Evolutionary conservation across 441 rosid genomes (phyloP), one percentile per base, ranked within the genome.

Genomic region (Aleurites moluccanus): DNA sequence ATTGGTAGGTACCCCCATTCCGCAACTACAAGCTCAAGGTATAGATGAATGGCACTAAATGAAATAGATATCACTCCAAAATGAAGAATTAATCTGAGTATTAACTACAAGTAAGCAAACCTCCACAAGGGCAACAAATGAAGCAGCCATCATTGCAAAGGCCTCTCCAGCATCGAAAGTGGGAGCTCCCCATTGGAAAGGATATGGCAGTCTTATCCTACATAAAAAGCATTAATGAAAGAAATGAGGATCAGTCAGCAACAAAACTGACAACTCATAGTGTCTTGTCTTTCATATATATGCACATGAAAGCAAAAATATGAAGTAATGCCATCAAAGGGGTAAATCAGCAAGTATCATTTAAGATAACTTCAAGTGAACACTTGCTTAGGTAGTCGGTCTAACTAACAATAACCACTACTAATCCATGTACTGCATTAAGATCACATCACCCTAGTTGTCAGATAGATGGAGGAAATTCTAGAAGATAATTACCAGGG

Each of bases 121-220:
- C 97, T 95, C 99, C 49, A 92, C 94, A 64, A 92, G 94, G 40
- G 98, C 92, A 80, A 91, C 99, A 81, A 95, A 90, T 28, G 98
- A 87, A 78, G 98, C 86, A 89, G 88, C 86, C 99, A 95, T 92
- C 99, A 95, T 95, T 52, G 97, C 97, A 83, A 94, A 94, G 72
- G 96, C 94, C 83, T 94, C 97, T 52, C 99, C 97, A 74, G 99
- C 99, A 84, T 92, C 96, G 80, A 94, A 94, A 47, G 96, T 80
- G 68, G 99, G 99, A 21, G 97, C 87, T 77, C 99, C 99, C 99
- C 99, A 94, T 75, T 94, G 97, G 76, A 94, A 94, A 73, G 99
- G 99, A 81, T 89, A 94, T 13, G 99, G 99, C 84, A 94, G 88
- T 85, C 92, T 89, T 79, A 94, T 94, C 99, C 99, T 94, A 66